Evolutionary conservation across 495 filamentous ascomycete genomes (phyloP).

Genomic region (Neurospora tetrasperma): DNA sequence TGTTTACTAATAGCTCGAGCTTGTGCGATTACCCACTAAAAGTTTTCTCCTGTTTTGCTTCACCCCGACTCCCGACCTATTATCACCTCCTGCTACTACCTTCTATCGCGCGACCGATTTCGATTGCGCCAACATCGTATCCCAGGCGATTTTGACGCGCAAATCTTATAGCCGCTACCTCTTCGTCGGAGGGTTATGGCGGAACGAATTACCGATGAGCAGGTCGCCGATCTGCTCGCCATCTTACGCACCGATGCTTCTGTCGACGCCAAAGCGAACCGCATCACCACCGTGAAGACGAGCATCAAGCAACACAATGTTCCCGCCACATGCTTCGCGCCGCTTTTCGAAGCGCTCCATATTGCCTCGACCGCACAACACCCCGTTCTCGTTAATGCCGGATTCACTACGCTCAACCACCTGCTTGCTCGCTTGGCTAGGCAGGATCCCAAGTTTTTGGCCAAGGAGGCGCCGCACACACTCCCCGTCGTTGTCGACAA

Average conservation of each 20-base stretch:
- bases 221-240: slow-evolving; percentile 53
- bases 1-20: not conserved
- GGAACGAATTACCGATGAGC: slow-evolving; percentile 49
- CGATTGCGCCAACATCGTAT: not conserved
- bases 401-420: slow-evolving; percentile 78
- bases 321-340: slow-evolving; percentile 57
- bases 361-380: slow-evolving; percentile 61
- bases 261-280: slow-evolving; percentile 59
- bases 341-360: slow-evolving; percentile 65
- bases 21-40: not conserved
- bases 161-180: slow-evolving; percentile 9
- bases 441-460: slow-evolving; percentile 62
- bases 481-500: slow-evolving; percentile 72
- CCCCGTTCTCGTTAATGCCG: slow-evolving; percentile 55
- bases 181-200: slow-evolving; percentile 30
- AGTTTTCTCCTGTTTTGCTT: not conserved
- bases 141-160: slow-evolving; percentile 16
- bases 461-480: slow-evolving; percentile 53
- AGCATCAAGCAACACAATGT: slow-evolving; percentile 84
- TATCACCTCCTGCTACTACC: not conserved
- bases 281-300: slow-evolving; percentile 64
- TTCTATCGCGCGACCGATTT: not conserved
- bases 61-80: not conserved
- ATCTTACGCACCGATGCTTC: slow-evolving; percentile 59
- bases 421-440: slow-evolving; percentile 71